Percentiles rank a stretch among this genome's conserved stretches.
Evolutionary conservation across 345 rosid genomes (phyloP).

Genomic region (Eucalyptus victrix): DNA sequence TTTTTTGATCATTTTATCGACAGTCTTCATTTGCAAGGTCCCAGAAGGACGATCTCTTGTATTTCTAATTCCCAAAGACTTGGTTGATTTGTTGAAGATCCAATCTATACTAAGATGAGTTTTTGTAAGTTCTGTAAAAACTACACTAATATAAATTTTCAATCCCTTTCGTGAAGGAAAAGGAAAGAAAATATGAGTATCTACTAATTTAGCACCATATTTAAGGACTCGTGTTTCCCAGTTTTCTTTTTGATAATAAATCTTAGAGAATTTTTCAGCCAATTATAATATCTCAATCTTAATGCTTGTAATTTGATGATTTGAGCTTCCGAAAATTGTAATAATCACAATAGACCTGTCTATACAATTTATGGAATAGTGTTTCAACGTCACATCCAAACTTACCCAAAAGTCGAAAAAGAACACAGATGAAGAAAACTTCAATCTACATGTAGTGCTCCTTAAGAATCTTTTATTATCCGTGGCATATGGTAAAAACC

Average conservation of each 20-base stretch:
- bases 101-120: neutral
- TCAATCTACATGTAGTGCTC: neutral
- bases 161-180: neutral
- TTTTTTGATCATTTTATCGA: neutral
- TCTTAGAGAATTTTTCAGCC: neutral
- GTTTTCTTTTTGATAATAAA: neutral
- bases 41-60: neutral
- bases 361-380: neutral
- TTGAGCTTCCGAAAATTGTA: neutral
- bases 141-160: neutral
- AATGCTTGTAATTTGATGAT: neutral
- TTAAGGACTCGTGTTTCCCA: neutral
- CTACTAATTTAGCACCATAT: neutral
- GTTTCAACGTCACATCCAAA: neutral
- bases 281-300: neutral
- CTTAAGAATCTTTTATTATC: neutral
- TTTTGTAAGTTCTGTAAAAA: neutral
- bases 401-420: neutral
- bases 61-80: neutral
- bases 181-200: neutral
- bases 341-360: neutral
- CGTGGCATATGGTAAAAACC: neutral
- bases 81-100: neutral
- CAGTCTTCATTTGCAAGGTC: rapidly evolving
- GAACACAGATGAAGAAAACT: neutral